Base-by-base conservation (phyloP, 805 yeast genomes). In the Spencermartinsiella europaea region DNA sequence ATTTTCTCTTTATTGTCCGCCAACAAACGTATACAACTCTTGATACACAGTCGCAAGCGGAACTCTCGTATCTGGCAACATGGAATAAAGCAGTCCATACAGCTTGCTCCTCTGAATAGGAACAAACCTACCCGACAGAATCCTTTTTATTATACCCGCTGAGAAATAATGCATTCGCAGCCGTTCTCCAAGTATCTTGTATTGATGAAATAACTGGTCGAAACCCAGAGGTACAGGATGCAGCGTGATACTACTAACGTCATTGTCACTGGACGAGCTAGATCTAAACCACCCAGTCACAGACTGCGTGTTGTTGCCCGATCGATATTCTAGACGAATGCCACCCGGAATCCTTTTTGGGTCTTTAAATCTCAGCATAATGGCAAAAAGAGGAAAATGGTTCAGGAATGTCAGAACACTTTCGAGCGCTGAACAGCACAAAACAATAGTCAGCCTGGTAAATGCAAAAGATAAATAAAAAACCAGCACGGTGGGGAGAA, bases 401-500 rank as follows among this genome's bases (percentile, higher is more conserved):
- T 90, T 91, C 46, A 89, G 62, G 27, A 79, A 62, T 4, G 90
- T 78, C 52, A 87, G 71, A 0, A 71, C 41, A 36, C 81, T 69
- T 53, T 87, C 93, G 19, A 83, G 63, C 1, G 69, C 42, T 16
- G 82, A 80, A 33, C 76, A 67, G 1, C 72, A 43, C 2, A 70
- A 46, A 36, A 86, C 66, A 3, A 79, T 71, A 0, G 72, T 51
- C 31, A 88, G 58, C 45, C 89, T 70, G 3, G 81, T 69, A 0
- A 73, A 50, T 4, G 86, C 83, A 64, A 89, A 91, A 19, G 82
- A 76, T 15, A 80, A 55, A 60, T 93, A 93, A 61, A 90, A 93
- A 12, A 93, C 93, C 54, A 82, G 62, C 1, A 88, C 83, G 0
- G 99, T 93, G 0, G 99, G 99, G 42, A 89, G 64, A 28, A 95